Evolutionary conservation across 352 stramenopile genomes (phyloP).

Genomic region (Phytophthora sp.): DNA sequence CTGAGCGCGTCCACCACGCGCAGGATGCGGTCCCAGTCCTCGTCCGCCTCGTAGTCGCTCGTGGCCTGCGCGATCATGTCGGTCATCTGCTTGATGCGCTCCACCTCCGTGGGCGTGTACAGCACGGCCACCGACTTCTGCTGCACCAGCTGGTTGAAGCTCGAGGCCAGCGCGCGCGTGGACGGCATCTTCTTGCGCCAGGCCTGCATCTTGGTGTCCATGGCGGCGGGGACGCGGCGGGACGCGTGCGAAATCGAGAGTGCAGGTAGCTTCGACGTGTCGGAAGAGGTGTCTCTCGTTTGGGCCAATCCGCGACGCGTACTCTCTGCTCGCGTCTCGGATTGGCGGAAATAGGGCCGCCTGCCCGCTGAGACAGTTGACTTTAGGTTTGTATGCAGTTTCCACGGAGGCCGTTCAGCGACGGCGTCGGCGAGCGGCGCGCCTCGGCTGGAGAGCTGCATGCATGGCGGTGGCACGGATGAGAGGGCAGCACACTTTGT

Average conservation of each 20-base stretch:
- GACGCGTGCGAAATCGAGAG: conserved; percentile 8
- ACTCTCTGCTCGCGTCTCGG: no score
- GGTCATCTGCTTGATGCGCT: conserved; percentile 77
- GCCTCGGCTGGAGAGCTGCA: no score
- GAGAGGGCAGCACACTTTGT: no score
- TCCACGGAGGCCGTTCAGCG: background rate
- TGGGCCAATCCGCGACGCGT: no score
- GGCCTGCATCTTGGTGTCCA: conserved; percentile 74
- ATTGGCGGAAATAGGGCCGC: conserved; percentile 23
- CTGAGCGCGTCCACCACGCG: conserved; percentile 78
- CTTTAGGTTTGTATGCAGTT: conserved; percentile 13
- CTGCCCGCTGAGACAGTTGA: conserved; percentile 7
- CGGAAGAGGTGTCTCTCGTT: no score
- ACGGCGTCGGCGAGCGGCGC: no score
- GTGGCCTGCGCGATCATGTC: conserved; percentile 74
- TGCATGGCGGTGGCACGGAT: no score
- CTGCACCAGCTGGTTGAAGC: conserved; percentile 77
- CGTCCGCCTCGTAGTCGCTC: conserved; percentile 71
- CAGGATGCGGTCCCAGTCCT: conserved; percentile 80
- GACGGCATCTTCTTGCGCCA: conserved; percentile 76
- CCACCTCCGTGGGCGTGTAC: conserved; percentile 75
- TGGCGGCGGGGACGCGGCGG: conserved; percentile 26
- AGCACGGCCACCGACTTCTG: conserved; percentile 79
- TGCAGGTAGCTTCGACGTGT: conserved; percentile 5
- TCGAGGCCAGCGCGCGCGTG: conserved; percentile 69